Base-by-base conservation (phyloP, 139 green algal genomes). In the Chlamydomonas incerta region DNA sequence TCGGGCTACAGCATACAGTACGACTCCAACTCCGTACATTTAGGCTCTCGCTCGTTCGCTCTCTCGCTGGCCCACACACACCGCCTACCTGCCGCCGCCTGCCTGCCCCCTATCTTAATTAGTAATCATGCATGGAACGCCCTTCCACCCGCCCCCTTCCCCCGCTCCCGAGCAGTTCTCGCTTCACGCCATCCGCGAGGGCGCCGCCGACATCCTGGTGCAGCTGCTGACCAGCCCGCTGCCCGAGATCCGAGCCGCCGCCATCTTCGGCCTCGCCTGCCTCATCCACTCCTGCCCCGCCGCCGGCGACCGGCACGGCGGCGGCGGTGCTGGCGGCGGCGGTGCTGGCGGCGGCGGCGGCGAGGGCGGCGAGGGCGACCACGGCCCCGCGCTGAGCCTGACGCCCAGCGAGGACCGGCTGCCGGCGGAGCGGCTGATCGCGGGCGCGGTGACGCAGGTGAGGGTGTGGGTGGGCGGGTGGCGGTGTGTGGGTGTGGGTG, bases 231-330 rank as follows among this genome's bases (percentile, higher is more conserved):
- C 90, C 46, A 77, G 88, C 10, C 89, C 91, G 0, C 74, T 92
- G 60, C 90, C 95, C 0, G 94, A 99, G 82, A 92, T 98, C 26
- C 92, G 96, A 4, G 96, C 97, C n/a, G 95, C 97, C 13, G 95
- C 95, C 3, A 93, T 97, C 6, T 99, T 96, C 90, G 93, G 94
- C 11, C 87, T 99, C 14, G 95, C 94, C 47, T 90, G 86, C 58
- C 90, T 98, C 28, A 93, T 99, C 24, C 84, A 95, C 77, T 87
- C 74, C 58, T 90, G 79, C 85, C 83, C 68, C 73, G 82, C 86
- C 68, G 34, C 47, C 41, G 72, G 24, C 34, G 52, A 80, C 47
- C 73, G 29, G 23, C 66, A 26, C 75, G 58, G 29, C 35, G 3
- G 35, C 34, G 24, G 58, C 10, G 23, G 35, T 26, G 35, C 15